Base-by-base conservation (phyloP, 164 flowering plant species). In the Taxillus chinensis region DNA sequence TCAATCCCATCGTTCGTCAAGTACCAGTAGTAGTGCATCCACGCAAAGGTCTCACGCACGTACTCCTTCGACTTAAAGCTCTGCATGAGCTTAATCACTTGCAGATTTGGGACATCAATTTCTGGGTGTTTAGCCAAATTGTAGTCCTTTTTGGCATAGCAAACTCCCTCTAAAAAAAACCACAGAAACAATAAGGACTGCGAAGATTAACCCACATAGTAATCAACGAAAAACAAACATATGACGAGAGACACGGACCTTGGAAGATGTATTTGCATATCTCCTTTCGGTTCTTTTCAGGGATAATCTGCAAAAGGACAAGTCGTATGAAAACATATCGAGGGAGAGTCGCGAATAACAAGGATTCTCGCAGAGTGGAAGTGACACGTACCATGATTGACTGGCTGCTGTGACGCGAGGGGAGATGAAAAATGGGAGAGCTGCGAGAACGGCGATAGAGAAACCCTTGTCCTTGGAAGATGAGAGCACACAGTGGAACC, bases 61-160 rank as follows among this genome's bases (percentile, higher is more conserved):
- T 75, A 78, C 63, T 78, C 79, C 67, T 74, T 75, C 10, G 81
- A 78, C 45, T 78, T 78, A 69, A 75, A 78, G 71, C 81, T 78
- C 65, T 78, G 78, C 81, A 78, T 78, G 37, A 78, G 62, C 78
- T 78, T 78, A 45, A 80, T 80, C 48, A 80, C 84, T 41, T 76
- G 75, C 27, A 80, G 74, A 59, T 76, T 80, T 1, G 82, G 80
- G 8, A 79, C 82, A 56, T 81, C 80, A 40, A 81, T 81, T 5
- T 81, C 82, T 0, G 80, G 82, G 45, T 81, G 85, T 68, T 79
- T 78, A 5, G 77, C 74, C 15, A 78, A 67, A 58, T 78, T 78
- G 66, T 43, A 80, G 57, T 80, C 82, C 66, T 78, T 78, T 75
- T 80, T 80, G 3, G 81, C 82, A 64, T 63, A 80, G 63, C 72